A percentile compares a stretch with the other conserved stretches of the same genome.
Conservation (phyloP, 345 rosid genomes). For the Melaleuca alternifolia region DNA sequence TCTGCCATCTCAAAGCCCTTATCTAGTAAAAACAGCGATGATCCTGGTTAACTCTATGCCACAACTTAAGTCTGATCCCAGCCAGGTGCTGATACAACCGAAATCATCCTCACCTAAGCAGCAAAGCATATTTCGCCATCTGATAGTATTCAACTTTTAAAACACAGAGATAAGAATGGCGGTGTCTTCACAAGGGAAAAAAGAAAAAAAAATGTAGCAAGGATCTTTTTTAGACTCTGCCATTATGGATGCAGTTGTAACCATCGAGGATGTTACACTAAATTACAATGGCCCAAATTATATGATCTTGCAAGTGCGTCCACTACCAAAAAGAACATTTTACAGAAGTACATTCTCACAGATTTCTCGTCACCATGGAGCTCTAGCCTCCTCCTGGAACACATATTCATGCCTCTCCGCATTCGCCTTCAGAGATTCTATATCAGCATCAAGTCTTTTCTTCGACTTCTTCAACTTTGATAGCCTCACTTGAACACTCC, state of each 20-base stretch:
- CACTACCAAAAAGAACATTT: neutral
- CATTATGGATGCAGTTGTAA: neutral
- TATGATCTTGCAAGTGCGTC: neutral
- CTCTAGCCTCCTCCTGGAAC: conserved; percentile 24
- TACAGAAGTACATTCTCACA: neutral
- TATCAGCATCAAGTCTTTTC: conserved; percentile 23
- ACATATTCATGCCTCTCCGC: conserved; percentile 24
- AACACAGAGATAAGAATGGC: neutral
- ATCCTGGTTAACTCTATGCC: neutral
- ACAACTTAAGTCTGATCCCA: neutral
- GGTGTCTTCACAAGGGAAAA: neutral
- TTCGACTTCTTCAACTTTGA: conserved; percentile 15
- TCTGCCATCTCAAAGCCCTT: neutral
- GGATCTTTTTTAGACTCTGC: neutral
- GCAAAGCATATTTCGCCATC: neutral
- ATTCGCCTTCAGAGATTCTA: conserved; percentile 20
- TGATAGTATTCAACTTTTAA: neutral
- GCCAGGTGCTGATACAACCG: neutral
- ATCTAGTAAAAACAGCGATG: neutral
- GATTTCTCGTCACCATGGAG: conserved; percentile 26
- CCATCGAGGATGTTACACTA: neutral
- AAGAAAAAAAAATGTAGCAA: neutral
- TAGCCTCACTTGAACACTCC: conserved; percentile 19
- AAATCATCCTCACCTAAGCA: neutral
- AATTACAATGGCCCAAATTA: neutral